Conservation (phyloP, 768 basidiomycete species). For the Lactarius deliciosus region DNA sequence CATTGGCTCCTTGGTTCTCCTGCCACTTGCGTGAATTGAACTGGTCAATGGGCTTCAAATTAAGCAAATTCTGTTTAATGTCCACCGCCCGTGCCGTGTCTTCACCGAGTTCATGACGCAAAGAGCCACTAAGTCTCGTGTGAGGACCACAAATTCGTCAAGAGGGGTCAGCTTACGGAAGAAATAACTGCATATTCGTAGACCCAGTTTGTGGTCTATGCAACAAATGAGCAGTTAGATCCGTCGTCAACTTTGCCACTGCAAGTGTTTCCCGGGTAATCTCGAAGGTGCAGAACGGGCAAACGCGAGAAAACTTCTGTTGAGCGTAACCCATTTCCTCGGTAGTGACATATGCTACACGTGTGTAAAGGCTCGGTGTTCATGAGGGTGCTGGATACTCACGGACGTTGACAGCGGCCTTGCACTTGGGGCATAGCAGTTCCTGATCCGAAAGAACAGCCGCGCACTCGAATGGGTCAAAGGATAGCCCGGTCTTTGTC, state of each 20-base stretch:
- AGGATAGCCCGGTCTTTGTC: conserved; percentile 31
- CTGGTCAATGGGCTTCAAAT: conserved; percentile 21
- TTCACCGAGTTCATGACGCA: conserved; percentile 16
- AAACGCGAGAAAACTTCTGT: conserved; percentile 40
- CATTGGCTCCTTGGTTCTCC: conserved; percentile 10
- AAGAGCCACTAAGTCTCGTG: conserved; percentile 2
- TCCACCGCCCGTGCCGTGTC: conserved; percentile 5
- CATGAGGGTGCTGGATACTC: conserved; percentile 27
- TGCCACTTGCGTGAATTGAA: conserved; percentile 23
- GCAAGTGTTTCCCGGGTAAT: conserved; percentile 47
- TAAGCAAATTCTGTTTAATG: conserved; percentile 16
- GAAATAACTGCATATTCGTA: conserved; percentile 28
- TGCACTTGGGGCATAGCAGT: conserved; percentile 40
- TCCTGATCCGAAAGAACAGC: conserved; percentile 31
- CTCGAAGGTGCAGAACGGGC: conserved; percentile 40
- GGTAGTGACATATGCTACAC: conserved; percentile 42
- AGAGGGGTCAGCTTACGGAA: conserved; percentile 40
- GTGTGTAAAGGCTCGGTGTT: conserved; percentile 17
- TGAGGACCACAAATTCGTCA: neutral
- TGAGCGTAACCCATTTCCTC: conserved; percentile 51
- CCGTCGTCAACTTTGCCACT: conserved; percentile 44
- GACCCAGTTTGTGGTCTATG: conserved; percentile 29
- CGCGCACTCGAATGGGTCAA: conserved; percentile 40
- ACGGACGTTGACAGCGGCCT: conserved; percentile 36
- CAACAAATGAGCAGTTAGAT: conserved; percentile 35